These are phyloP conservation scores for Aspergillus leporis DNA, from an alignment of 495 filamentous ascomycete genomes.

Conservation along the genomic window DNA sequence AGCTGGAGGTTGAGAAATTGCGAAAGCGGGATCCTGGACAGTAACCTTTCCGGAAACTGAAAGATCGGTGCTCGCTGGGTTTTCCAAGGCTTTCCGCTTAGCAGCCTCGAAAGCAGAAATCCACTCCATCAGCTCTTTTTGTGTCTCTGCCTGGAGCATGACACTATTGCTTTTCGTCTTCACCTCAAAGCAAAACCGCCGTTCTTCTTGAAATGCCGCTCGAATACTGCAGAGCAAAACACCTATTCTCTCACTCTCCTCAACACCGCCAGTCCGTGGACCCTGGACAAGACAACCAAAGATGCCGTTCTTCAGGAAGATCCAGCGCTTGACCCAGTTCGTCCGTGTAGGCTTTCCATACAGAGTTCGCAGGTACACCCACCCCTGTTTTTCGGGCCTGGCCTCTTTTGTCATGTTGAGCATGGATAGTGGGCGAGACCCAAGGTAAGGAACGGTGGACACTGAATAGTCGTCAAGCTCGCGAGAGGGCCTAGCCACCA, in stretches of 20 bases:
- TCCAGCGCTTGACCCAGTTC: constrained; percentile 88
- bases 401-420: constrained; percentile 41
- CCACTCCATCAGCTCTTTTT: constrained; percentile 87
- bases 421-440: constrained; percentile 66
- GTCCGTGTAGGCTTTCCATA: constrained; percentile 87
- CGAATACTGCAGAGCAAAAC: constrained; percentile 91
- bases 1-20: constrained; percentile 83
- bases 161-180: constrained; percentile 95
- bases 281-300: constrained; percentile 96
- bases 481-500: constrained; percentile 72
- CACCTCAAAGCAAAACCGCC: constrained; percentile 96
- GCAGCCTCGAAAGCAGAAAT: constrained; percentile 88
- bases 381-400: constrained; percentile 83
- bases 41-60: constrained; percentile 56
- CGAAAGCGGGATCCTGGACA: constrained; percentile 79
- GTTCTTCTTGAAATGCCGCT: constrained; percentile 87
- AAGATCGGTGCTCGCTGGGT: constrained; percentile 62
- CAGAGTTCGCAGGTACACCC: constrained; percentile 80
- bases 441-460: constrained; percentile 82
- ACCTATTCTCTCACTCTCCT: constrained; percentile 94
- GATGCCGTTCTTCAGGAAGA: constrained; percentile 90
- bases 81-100: constrained; percentile 87
- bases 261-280: constrained; percentile 77
- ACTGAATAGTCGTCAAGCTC: constrained; percentile 92
- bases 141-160: constrained; percentile 89